Conservation (phyloP, 805 yeast species). For the Brettanomyces sp. region DNA sequence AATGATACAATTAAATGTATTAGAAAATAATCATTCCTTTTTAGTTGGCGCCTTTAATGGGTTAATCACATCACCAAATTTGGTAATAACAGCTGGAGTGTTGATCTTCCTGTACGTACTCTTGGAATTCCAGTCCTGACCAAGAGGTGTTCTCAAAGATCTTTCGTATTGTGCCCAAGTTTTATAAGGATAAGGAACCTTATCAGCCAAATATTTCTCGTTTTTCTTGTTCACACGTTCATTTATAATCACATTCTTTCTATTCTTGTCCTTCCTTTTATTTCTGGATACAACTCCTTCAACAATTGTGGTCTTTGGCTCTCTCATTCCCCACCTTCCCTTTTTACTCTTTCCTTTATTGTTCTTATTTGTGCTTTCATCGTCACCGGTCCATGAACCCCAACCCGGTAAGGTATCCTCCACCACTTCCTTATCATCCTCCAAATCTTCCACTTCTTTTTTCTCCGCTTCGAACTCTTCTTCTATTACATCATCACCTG, state of each 20-base stretch:
- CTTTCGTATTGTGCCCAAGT: constrained; percentile 91
- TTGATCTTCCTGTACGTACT: constrained; percentile 80
- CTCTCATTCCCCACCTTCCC: constrained; percentile 36
- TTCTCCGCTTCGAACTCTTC: constrained; percentile 74
- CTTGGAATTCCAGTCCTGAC: constrained; percentile 92
- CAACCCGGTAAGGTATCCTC: constrained; percentile 91
- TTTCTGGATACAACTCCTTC: constrained; percentile 68
- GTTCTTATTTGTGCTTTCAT: constrained; percentile 11
- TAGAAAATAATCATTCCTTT: background rate
- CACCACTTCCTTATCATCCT: constrained; percentile 71
- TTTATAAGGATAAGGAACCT: constrained; percentile 95
- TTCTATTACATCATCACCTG: constrained; percentile 85
- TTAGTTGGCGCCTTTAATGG: constrained; percentile 49
- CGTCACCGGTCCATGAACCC: constrained; percentile 93
- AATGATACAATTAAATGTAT: no score
- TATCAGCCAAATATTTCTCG: constrained; percentile 72
- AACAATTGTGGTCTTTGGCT: constrained; percentile 58
- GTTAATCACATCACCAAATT: constrained; percentile 83
- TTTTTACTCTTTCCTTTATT: constrained; percentile 12
- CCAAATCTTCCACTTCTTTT: constrained; percentile 52
- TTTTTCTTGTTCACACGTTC: constrained; percentile 80
- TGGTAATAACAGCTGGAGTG: constrained; percentile 80
- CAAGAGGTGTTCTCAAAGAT: constrained; percentile 89
- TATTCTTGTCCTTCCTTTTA: constrained; percentile 67
- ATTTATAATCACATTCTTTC: constrained; percentile 79